These are phyloP conservation scores for Candida taoyuanica DNA, from an alignment of 805 yeast species.

Conservation along the genomic window DNA sequence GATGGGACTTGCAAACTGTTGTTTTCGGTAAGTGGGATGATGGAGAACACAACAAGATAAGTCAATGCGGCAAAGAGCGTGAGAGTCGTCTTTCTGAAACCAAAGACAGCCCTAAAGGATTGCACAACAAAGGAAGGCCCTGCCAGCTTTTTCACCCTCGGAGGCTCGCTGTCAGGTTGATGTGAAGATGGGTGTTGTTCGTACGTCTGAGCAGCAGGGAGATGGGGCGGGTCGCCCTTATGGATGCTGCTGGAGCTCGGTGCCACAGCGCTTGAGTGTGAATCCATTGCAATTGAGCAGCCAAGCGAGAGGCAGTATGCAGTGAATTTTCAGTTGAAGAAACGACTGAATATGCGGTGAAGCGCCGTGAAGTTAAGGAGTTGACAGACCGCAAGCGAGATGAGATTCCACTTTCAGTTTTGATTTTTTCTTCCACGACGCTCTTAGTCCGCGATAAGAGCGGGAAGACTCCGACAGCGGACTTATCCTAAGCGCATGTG, in stretches of 20 bases:
- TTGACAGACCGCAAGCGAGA: not conserved
- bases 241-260: slow-evolving; percentile 11
- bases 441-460: not conserved
- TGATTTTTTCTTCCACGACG: not conserved
- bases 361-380: not conserved
- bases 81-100: slow-evolving; percentile 70
- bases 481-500: not conserved
- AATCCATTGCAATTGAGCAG: not conserved
- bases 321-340: not conserved
- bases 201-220: not conserved
- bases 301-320: not conserved
- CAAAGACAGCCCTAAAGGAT: slow-evolving; percentile 46
- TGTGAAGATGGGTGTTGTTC: slow-evolving; percentile 1
- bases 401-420: not conserved
- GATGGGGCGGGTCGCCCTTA: slow-evolving; percentile 10
- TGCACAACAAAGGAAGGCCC: slow-evolving; percentile 16
- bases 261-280: not conserved
- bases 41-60: slow-evolving; percentile 35
- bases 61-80: slow-evolving; percentile 51
- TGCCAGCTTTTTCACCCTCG: not conserved
- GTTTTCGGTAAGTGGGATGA: slow-evolving; percentile 37
- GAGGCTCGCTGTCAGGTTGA: not conserved
- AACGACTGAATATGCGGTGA: not conserved
- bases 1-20: slow-evolving; percentile 41
- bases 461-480: not conserved